phyloP scores from a whole-genome alignment of 345 rosid species.

The Isatis tinctoria region DNA sequence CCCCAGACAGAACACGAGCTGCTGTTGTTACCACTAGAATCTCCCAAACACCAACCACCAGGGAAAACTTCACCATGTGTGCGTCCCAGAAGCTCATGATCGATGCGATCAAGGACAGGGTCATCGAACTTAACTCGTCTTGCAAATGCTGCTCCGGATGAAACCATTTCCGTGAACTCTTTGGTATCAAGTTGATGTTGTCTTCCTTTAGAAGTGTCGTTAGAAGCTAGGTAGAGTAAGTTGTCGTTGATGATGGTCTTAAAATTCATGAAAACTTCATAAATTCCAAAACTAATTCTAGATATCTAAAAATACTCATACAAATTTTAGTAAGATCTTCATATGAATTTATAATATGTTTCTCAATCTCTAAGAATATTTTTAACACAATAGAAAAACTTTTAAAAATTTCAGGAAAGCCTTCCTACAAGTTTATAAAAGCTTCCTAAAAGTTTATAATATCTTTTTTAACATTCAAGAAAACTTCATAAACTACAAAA shows the following conservation, averaged over 20 bases:
- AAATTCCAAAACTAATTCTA: no score
- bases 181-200: constrained; percentile 46
- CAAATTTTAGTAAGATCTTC: no score
- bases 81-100: constrained; percentile 63
- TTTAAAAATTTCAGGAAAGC: no score
- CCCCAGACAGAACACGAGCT: constrained; percentile 77
- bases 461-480: no score
- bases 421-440: no score
- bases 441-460: no score
- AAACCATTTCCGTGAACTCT: constrained; percentile 60
- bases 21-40: constrained; percentile 36
- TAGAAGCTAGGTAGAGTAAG: constrained; percentile 52
- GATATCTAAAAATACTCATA: no score
- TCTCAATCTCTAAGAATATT: no score
- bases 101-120: constrained; percentile 67
- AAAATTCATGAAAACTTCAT: no score
- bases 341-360: no score
- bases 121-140: constrained; percentile 47
- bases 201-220: constrained; percentile 38
- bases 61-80: constrained; percentile 52
- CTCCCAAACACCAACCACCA: constrained; percentile 97
- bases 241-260: constrained; percentile 67
- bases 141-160: constrained; percentile 87
- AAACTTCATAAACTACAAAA: no score
- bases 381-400: no score